Base-by-base conservation (phyloP, 148 eudicot genomes). In the Nyssa sinensis region DNA sequence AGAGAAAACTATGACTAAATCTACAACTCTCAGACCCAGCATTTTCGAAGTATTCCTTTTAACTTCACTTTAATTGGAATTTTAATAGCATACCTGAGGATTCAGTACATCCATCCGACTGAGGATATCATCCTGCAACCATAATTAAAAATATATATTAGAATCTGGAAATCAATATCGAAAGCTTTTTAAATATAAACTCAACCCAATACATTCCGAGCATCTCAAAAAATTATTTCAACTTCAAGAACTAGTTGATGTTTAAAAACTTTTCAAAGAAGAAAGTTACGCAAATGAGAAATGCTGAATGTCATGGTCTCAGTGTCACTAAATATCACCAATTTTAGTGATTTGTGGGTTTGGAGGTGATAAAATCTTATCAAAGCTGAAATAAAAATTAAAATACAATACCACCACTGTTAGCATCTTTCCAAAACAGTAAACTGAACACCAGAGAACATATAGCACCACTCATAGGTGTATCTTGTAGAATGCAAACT, bases 81-180 rank as follows among this genome's bases (percentile, higher is more conserved):
- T 17, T 17, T 17, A 30, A 55, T 8, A 64, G 33, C 77, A 59
- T 86, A 95, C 97, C 97, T 95, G 98, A 72, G 98, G 98, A 80
- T 94, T 94, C 79, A 94, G 63, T 72, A 81, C 90, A 44, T 77
- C 81, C 96, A 94, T 86, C 35, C 80, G 89, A 47, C 69, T 67
- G 67, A 94, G 44, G 33, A 95, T 88, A 70, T 65, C 85, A 76
- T 84, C 94, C 97, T 92, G 92, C 71, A 75, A 81, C 33, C 59
- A 55, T 17, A 78, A 30, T 35, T 64, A 73, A 62, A 69, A 73
- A 7, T 17, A 19, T 51, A 51, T 41, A 47, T 70, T 34, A 59
- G 33, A 51, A 47, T 74, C 59, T n/a, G 60, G n/a, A n/a, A 58
- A 70, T 23, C 65, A 67, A 55, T 28, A 17, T 34, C 16, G 35